These are phyloP conservation scores for Lindgomyces ingoldianus DNA, from an alignment of 495 filamentous ascomycete genomes.

Conservation along the genomic window DNA sequence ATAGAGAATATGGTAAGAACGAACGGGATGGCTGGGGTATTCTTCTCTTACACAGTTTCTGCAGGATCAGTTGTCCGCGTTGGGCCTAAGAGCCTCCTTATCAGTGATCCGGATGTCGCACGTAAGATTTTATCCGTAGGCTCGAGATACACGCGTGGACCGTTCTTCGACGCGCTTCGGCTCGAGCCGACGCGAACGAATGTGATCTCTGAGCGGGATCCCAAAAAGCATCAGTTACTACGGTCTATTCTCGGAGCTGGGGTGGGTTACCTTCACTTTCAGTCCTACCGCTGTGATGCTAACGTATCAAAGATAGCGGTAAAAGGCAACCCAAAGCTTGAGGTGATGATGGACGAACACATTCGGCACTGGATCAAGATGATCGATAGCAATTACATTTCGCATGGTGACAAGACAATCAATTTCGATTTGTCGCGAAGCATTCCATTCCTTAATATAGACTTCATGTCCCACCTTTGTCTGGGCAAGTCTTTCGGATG, in stretches of 20 bases:
- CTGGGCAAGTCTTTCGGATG: slow-evolving; percentile 47
- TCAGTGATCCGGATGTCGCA: slow-evolving; percentile 44
- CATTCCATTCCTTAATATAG: slow-evolving; percentile 47
- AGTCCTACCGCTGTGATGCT: slow-evolving; percentile 17
- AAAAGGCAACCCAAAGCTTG: slow-evolving; percentile 15
- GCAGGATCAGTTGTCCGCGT: slow-evolving; percentile 45
- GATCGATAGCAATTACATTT: slow-evolving; percentile 3
- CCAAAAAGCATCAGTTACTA: slow-evolving; percentile 28
- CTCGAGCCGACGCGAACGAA: slow-evolving; percentile 36
- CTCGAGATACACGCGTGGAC: slow-evolving; percentile 40
- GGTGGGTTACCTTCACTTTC: neutral
- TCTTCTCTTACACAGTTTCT: neutral
- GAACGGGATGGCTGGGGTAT: slow-evolving; percentile 34
- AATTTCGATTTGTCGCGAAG: slow-evolving; percentile 29
- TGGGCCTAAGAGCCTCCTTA: slow-evolving; percentile 49
- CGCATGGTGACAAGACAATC: neutral
- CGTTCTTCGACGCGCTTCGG: slow-evolving; percentile 37
- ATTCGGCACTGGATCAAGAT: slow-evolving; percentile 2
- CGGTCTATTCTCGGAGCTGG: slow-evolving; percentile 2
- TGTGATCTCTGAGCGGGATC: slow-evolving; percentile 30
- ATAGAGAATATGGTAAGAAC: slow-evolving; percentile 20
- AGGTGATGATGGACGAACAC: slow-evolving; percentile 10
- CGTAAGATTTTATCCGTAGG: slow-evolving; percentile 43
- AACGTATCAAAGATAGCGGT: neutral
- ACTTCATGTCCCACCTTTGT: slow-evolving; percentile 47